These are phyloP conservation scores for Camellia lanceoleosa DNA, from an alignment of 148 eudicot species.

Conservation along the genomic window DNA sequence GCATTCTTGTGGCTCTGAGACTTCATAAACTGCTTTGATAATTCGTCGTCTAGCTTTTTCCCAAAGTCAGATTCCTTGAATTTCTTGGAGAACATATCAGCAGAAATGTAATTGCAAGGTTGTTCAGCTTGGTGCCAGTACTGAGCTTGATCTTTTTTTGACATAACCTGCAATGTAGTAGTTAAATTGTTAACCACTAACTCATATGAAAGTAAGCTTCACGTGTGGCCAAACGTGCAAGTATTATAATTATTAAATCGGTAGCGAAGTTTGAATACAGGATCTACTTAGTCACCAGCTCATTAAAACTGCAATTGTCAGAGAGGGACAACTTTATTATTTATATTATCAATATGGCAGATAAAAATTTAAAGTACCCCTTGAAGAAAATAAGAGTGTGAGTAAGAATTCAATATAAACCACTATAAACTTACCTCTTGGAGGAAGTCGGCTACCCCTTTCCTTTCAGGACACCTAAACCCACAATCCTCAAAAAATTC, in stretches of 20 bases:
- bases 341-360: no score
- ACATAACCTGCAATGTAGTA: slow-evolving; percentile 49
- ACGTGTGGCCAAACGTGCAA: no score
- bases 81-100: slow-evolving; percentile 40
- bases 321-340: no score
- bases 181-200: no score
- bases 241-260: no score
- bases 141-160: slow-evolving; percentile 76
- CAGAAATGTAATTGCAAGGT: slow-evolving; percentile 44
- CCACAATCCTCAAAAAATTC: slow-evolving; percentile 64
- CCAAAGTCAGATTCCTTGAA: slow-evolving; percentile 50
- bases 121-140: slow-evolving; percentile 46
- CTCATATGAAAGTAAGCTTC: no score
- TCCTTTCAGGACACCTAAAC: slow-evolving; percentile 17
- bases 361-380: background rate
- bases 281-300: no score
- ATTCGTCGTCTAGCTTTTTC: slow-evolving; percentile 38
- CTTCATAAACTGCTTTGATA: slow-evolving; percentile 40
- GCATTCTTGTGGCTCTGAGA: slow-evolving; percentile 40
- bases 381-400: background rate
- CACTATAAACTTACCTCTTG: slow-evolving; percentile 56
- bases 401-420: background rate
- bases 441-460: slow-evolving; percentile 70
- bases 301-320: no score
- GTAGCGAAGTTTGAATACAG: no score